Evolutionary conservation across 2,329 filamentous ascomycete genomes (phyloP).

Genomic region (Fusarium humuli): DNA sequence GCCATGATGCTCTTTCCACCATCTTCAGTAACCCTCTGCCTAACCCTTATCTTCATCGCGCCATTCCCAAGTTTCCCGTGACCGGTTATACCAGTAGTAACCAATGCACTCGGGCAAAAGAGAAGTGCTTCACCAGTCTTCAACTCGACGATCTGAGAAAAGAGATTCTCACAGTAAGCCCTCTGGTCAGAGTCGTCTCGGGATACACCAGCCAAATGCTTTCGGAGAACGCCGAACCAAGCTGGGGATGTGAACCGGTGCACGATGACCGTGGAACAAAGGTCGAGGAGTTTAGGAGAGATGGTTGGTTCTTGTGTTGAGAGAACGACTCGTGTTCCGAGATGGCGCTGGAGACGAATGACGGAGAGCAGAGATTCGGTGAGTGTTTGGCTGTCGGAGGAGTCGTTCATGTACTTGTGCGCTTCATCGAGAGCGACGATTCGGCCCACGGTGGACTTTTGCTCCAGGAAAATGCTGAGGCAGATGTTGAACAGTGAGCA

Average conservation of each 20-base stretch:
- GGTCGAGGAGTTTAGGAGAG: not conserved
- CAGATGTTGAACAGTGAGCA: not conserved
- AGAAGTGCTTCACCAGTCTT: not conserved
- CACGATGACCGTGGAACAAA: not conserved
- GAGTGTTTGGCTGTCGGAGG: not conserved
- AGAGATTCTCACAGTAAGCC: not conserved
- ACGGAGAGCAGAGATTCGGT: not conserved
- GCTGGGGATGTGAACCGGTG: not conserved
- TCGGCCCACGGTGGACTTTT: not conserved
- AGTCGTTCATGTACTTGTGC: slow-evolving; percentile 1
- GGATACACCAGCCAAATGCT: not conserved
- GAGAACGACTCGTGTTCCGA: not conserved
- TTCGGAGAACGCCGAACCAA: not conserved
- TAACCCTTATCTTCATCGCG: not conserved
- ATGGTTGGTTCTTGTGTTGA: slow-evolving; percentile 7
- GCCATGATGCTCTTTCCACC: not conserved
- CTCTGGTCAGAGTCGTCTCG: not conserved
- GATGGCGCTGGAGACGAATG: not conserved
- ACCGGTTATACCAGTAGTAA: not conserved
- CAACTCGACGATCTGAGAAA: not conserved
- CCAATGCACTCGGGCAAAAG: not conserved
- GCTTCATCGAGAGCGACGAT: not conserved
- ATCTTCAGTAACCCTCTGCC: not conserved
- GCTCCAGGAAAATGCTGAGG: not conserved
- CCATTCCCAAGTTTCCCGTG: not conserved